Conservation (phyloP, 305 asterid genomes). For the Solanum hybrid region DNA sequence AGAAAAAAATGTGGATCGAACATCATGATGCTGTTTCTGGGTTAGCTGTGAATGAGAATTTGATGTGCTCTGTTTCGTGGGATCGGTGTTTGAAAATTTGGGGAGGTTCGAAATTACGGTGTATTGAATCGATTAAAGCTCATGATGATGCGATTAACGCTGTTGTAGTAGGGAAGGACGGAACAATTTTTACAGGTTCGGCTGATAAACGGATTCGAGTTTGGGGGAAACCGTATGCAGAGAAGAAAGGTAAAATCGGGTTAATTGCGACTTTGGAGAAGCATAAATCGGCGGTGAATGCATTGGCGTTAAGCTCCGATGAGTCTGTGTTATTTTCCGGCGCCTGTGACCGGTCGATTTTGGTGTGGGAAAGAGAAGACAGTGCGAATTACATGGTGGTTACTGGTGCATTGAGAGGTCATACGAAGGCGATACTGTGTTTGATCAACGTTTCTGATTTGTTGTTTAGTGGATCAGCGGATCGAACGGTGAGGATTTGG, state of each 20-base stretch:
- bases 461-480: constrained; percentile 74
- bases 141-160: constrained; percentile 87
- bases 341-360: constrained; percentile 64
- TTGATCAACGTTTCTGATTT: constrained; percentile 44
- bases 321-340: constrained; percentile 75
- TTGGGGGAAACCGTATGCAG: constrained; percentile 39
- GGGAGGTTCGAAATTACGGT: constrained; percentile 24
- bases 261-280: constrained; percentile 52
- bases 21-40: constrained; percentile 74
- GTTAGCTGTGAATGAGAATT: constrained; percentile 21
- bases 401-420: constrained; percentile 72
- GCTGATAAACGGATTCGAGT: constrained; percentile 59
- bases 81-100: constrained; percentile 62
- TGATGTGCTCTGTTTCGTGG: constrained; percentile 54
- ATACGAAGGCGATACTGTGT: constrained; percentile 51
- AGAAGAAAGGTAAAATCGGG: constrained; percentile 9
- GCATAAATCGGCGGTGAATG: constrained; percentile 78
- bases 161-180: constrained; percentile 32
- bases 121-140: constrained; percentile 49
- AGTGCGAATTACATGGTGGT: constrained; percentile 69
- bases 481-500: constrained; percentile 83
- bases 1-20: constrained; percentile 54
- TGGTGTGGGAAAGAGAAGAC: constrained; percentile 89
- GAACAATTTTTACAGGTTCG: constrained; percentile 62
- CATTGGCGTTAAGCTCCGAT: constrained; percentile 42